These are phyloP conservation scores for Baudoinia panamericana DNA, from an alignment of 495 filamentous ascomycete species.

Conservation along the genomic window DNA sequence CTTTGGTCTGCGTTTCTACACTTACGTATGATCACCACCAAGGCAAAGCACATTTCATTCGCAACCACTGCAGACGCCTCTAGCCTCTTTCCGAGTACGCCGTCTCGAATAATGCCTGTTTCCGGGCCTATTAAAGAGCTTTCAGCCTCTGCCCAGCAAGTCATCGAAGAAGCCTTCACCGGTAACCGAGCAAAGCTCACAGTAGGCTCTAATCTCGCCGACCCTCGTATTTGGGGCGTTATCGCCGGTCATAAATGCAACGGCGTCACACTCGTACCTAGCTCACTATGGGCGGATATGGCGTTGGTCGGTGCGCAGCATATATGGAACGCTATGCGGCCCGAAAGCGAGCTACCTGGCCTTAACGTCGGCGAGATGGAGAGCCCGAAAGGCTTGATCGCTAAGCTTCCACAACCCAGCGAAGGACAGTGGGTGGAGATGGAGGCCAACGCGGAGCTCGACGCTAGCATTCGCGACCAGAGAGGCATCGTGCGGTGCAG, in stretches of 20 bases:
- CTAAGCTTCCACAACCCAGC: conserved; percentile 22
- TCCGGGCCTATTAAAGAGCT: no score
- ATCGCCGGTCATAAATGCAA: conserved; percentile 31
- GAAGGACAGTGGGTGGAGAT: conserved; percentile 30
- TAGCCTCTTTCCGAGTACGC: no score
- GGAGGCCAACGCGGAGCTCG: conserved; percentile 31
- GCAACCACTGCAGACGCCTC: no score
- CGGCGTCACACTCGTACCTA: conserved; percentile 27
- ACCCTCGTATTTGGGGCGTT: conserved; percentile 24
- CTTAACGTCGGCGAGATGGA: conserved; percentile 30
- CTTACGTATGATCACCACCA: no score
- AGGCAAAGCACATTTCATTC: no score
- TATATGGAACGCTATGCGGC: conserved; percentile 29
- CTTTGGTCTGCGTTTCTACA: no score
- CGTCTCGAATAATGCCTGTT: no score
- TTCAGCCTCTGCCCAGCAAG: conserved; percentile 27
- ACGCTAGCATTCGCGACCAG: conserved; percentile 2
- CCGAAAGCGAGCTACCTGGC: conserved; percentile 16
- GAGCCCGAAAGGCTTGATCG: conserved; percentile 27
- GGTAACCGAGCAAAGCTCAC: conserved; percentile 24
- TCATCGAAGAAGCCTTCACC: conserved; percentile 28
- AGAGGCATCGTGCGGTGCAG: conserved; percentile 14
- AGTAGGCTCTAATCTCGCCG: conserved; percentile 27
- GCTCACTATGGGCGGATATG: conserved; percentile 37
- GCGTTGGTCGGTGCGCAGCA: conserved; percentile 34